Conservation (phyloP, 2,329 filamentous ascomycete genomes). For the Fusarium marasasianum region DNA sequence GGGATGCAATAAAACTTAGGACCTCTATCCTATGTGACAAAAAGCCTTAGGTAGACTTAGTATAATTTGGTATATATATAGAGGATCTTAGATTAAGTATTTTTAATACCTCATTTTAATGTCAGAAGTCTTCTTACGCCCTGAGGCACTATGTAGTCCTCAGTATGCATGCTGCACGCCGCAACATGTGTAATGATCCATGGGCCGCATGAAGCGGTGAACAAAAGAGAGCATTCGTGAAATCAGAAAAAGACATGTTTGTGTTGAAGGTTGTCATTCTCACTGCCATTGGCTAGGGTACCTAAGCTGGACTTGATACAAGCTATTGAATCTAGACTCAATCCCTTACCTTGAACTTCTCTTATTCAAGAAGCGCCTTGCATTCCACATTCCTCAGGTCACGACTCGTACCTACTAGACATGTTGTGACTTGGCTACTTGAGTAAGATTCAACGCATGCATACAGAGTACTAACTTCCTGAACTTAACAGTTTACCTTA, state of each 20-base stretch:
- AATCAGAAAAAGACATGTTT: neutral
- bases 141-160: neutral
- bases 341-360: neutral
- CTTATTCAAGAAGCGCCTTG: constrained; percentile 5
- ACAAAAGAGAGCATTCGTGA: neutral
- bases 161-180: neutral
- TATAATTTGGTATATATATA: no score
- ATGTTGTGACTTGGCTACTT: neutral
- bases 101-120: no score
- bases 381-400: constrained; percentile 21
- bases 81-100: no score
- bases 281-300: neutral
- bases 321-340: neutral
- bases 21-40: no score
- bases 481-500: neutral
- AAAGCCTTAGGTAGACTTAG: no score
- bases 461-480: neutral
- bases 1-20: no score
- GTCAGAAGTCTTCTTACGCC: no score
- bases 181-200: neutral
- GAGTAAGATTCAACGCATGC: neutral
- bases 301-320: neutral
- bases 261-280: neutral
- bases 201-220: constrained; percentile 15
- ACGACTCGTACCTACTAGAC: neutral